Evolutionary conservation across 2,329 filamentous ascomycete species (phyloP).

Genomic region (Furcasterigmium furcatum): DNA sequence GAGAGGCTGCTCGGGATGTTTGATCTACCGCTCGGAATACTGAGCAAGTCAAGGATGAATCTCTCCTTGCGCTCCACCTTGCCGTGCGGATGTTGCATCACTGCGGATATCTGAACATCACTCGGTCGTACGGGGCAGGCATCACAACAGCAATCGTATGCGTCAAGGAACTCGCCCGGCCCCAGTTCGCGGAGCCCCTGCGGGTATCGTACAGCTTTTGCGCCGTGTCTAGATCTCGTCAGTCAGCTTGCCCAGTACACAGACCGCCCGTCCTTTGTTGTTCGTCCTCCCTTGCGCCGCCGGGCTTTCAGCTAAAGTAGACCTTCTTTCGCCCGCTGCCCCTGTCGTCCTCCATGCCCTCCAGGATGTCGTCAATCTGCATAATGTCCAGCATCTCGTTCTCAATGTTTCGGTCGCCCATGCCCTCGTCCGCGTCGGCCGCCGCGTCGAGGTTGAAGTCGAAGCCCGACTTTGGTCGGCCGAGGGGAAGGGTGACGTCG

Average conservation of each 20-base stretch:
- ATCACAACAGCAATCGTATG: too few species aligned
- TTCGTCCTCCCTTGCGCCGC: conserved; percentile 16
- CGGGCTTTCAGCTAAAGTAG: conserved; percentile 34
- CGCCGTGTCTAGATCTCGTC: conserved; percentile 4
- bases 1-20: conserved; percentile 19
- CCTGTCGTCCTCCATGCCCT: conserved; percentile 48
- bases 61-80: conserved; percentile 76
- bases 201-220: conserved; percentile 36
- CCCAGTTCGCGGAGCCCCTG: conserved; percentile 4
- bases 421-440: conserved; percentile 47
- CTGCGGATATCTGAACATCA: conserved; percentile 7
- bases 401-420: conserved; percentile 51
- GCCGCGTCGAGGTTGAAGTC: conserved; percentile 50
- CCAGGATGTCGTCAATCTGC: conserved; percentile 60
- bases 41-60: conserved; percentile 69
- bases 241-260: neutral
- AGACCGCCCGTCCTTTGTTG: conserved; percentile 15
- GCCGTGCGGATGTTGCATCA: conserved; percentile 54
- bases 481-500: conserved; percentile 16
- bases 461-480: conserved; percentile 34
- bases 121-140: too few species aligned
- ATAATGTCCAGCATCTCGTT: conserved; percentile 62
- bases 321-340: conserved; percentile 47
- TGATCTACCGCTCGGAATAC: conserved; percentile 72
- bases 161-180: too few species aligned